Evolutionary conservation across 2,329 filamentous ascomycete genomes (phyloP).

Genomic region (Diaporthe australafricana): DNA sequence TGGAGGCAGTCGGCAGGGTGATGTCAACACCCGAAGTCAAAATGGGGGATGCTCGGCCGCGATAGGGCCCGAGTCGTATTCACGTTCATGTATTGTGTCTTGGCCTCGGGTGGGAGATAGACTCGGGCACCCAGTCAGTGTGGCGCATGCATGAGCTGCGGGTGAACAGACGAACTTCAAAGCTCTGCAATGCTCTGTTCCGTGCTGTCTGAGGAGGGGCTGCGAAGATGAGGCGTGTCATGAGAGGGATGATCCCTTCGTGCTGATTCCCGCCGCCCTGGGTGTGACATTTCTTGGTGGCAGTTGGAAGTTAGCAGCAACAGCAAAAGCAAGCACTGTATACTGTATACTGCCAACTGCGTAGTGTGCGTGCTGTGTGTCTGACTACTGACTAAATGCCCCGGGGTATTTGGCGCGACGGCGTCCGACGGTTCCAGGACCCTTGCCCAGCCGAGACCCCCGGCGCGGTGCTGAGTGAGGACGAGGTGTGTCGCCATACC

Average conservation of each 20-base stretch:
- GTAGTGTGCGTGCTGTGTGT: neutral
- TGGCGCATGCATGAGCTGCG: neutral
- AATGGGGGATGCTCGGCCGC: conserved; percentile 16
- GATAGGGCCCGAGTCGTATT: conserved; percentile 7
- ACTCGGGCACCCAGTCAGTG: conserved; percentile 1
- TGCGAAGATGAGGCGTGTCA: neutral
- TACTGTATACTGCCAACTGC: neutral
- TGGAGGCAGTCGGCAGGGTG: conserved; percentile 19
- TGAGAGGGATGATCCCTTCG: conserved; percentile 24
- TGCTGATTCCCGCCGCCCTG: conserved; percentile 7
- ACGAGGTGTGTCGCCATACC: conserved; percentile 15
- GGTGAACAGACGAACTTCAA: conserved; percentile 2
- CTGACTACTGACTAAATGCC: conserved; percentile 4
- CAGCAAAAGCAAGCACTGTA: neutral
- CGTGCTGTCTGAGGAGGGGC: no score
- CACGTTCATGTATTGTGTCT: neutral
- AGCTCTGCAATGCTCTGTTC: neutral
- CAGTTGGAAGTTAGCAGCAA: neutral
- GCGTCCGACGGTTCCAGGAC: conserved; percentile 4
- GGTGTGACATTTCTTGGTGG: conserved; percentile 18
- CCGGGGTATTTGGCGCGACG: neutral
- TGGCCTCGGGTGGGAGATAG: conserved; percentile 8
- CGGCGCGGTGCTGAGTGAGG: conserved; percentile 22
- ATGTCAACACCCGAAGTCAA: conserved; percentile 25
- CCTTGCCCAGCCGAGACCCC: conserved; percentile 16